Evolutionary conservation across 108 stramenopile genomes (phyloP).

Genomic region (Cyclotella sp.): DNA sequence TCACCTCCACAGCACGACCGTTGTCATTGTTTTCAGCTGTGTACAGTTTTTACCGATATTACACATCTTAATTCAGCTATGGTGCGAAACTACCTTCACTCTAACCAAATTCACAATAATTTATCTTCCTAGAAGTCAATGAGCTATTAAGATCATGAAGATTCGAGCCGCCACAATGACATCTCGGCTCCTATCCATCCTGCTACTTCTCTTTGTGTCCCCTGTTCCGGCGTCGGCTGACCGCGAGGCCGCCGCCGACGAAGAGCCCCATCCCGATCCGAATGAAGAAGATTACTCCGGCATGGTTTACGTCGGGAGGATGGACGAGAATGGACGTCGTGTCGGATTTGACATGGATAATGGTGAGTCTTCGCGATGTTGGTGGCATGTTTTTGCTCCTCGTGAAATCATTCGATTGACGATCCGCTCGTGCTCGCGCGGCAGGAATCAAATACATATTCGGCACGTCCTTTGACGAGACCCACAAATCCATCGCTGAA

Average conservation of each 20-base stretch:
- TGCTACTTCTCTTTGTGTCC: not conserved
- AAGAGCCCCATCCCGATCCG: slow-evolving; percentile 82
- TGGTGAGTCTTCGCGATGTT: slow-evolving; percentile 22
- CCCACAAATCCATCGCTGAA: slow-evolving; percentile 70
- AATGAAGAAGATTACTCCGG: slow-evolving; percentile 79
- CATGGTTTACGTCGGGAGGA: slow-evolving; percentile 72
- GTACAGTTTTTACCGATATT: too few relatives aligned
- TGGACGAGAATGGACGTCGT: slow-evolving; percentile 48
- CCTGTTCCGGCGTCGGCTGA: not conserved
- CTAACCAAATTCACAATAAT: too few relatives aligned
- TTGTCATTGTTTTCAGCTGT: too few relatives aligned
- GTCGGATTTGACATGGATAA: slow-evolving; percentile 38
- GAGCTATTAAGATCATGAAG: too few relatives aligned
- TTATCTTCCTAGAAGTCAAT: too few relatives aligned
- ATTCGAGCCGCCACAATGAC: not conserved
- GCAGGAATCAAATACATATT: slow-evolving; percentile 81
- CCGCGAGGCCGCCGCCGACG: not conserved
- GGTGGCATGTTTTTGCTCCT: slow-evolving; percentile 44
- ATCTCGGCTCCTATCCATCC: not conserved
- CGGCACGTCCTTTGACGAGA: slow-evolving; percentile 77
- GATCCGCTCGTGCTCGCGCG: slow-evolving; percentile 24
- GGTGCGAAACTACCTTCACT: too few relatives aligned
- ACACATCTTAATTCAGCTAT: too few relatives aligned
- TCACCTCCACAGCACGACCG: too few relatives aligned
- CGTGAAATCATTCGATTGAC: not conserved